A percentile compares a stretch with the other conserved stretches of the same genome.
Evolutionary conservation across 176 grass and related monocot species (phyloP).

Genomic region (Tillandsia fasciculata): DNA sequence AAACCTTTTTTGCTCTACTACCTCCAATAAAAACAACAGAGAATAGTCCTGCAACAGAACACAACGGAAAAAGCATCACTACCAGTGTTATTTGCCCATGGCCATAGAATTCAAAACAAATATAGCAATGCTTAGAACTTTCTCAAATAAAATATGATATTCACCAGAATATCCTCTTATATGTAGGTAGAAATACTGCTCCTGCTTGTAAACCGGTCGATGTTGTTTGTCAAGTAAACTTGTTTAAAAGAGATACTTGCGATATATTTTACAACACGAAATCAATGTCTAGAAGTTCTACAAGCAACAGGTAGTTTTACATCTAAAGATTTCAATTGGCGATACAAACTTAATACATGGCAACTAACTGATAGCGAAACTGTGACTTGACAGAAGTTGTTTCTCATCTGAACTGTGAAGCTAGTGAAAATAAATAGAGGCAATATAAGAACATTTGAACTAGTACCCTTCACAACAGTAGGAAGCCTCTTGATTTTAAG

Average conservation of each 20-base stretch:
- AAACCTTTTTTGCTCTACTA: too few species aligned
- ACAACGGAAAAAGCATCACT: too few species aligned
- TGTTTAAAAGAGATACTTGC: background rate
- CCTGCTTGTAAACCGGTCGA: background rate
- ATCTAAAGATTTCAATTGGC: background rate
- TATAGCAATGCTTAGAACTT: too few species aligned
- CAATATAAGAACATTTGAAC: background rate
- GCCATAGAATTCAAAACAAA: too few species aligned
- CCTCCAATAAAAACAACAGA: too few species aligned
- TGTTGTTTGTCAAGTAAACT: background rate
- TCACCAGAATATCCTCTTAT: too few species aligned
- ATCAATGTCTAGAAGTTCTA: background rate
- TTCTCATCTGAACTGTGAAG: background rate
- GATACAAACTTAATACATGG: background rate
- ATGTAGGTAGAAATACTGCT: too few species aligned
- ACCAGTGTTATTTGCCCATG: too few species aligned
- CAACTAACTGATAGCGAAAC: background rate
- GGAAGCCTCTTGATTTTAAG: background rate
- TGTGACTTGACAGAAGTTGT: background rate
- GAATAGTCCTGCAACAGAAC: too few species aligned
- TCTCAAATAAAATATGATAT: too few species aligned
- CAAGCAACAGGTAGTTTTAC: background rate
- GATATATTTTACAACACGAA: background rate
- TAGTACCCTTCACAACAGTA: background rate
- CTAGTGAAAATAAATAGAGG: background rate